Base-by-base conservation (phyloP, 2,329 filamentous ascomycete species). In the Aureobasidium sp. region DNA sequence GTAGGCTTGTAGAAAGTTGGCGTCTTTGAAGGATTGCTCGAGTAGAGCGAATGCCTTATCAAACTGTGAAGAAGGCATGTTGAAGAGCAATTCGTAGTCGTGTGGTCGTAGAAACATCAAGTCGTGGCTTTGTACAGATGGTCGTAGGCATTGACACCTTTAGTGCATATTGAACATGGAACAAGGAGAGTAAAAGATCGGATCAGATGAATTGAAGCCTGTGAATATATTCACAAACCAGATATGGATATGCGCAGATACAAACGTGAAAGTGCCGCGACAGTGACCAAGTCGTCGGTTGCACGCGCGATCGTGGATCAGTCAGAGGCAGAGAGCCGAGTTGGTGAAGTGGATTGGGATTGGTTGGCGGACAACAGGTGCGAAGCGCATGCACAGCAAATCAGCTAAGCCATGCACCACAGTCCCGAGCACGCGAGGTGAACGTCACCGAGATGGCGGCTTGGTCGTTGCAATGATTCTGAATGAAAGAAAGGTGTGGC, bases 11-110 rank as follows among this genome's bases (percentile, higher is more conserved):
- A 54, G 21, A 30, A 55, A 52, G 14, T 27, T 32, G 37, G 24
- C 22, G 19, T 55, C 47, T 12, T 49, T 39, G 27, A 57, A 57
- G 2, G 44, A 55, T 39, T 44, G 44, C 34, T 57, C 55, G 34
- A 55, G 22, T 19, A 55, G 11, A 30, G 55, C 40, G 25, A 42
- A 57, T n/a, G 53, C 50, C 21, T 54, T 35, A 25, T 54, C 50
- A 38, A 35, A 54, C n/a, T 41, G 42, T 19, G 27, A 25, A 19
- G 30, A 29, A 37, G 54, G 50, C 54, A 56, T 56, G 8, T 42
- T 32, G 50, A 35, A 39, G n/a, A 34, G 45, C 22, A 34, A 47
- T 24, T 16, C 19, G 27, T 16, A 35, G 30, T 47, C 25, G 24
- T 22, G 17, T 22, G 45, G 35, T 38, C 45, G 45, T 50, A 39